Conservation (phyloP, 495 filamentous ascomycete species). For the Eremomyces bilateralis region DNA sequence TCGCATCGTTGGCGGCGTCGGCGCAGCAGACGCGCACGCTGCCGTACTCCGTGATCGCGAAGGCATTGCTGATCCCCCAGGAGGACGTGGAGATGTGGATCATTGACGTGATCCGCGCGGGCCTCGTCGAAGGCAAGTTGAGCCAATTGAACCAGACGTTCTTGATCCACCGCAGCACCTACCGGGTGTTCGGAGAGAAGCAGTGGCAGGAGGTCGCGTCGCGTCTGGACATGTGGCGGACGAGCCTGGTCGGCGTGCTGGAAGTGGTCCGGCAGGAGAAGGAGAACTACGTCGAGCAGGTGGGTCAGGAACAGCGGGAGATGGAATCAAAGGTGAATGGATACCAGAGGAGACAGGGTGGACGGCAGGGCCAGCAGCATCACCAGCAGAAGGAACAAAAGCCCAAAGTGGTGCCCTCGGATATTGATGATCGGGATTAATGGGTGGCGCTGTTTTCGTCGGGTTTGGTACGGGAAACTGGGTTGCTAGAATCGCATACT, state of each 20-base stretch:
- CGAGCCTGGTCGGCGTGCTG: slow-evolving; percentile 51
- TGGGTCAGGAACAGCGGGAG: slow-evolving; percentile 35
- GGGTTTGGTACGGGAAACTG: too few relatives aligned
- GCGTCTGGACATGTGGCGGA: slow-evolving; percentile 74
- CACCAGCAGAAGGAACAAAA: too few relatives aligned
- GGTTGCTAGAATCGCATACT: too few relatives aligned
- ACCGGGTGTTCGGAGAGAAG: slow-evolving; percentile 90
- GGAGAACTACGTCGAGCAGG: slow-evolving; percentile 36
- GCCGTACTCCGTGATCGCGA: slow-evolving; percentile 61
- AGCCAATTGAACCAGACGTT: slow-evolving; percentile 80
- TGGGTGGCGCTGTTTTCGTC: too few relatives aligned
- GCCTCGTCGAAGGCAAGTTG: slow-evolving; percentile 84
- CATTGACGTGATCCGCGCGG: slow-evolving; percentile 89
- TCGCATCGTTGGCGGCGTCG: slow-evolving; percentile 69
- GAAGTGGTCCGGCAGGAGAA: slow-evolving; percentile 56
- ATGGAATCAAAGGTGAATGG: slow-evolving; percentile 32
- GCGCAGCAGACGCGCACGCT: slow-evolving; percentile 54
- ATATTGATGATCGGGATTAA: too few relatives aligned
- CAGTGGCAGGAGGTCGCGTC: slow-evolving; percentile 91
- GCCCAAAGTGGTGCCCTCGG: too few relatives aligned
- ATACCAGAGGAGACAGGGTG: slow-evolving; percentile 16
- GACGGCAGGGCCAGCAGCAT: slow-evolving; percentile 2
- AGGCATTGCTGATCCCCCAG: slow-evolving; percentile 54
- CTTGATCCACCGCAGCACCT: slow-evolving; percentile 80
- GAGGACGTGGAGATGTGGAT: slow-evolving; percentile 94